Evolutionary conservation across 225 moss, liverwort and hornwort species (phyloP), one percentile per base, ranked within the genome.

Genomic region (Thuidium tamariscinum): DNA sequence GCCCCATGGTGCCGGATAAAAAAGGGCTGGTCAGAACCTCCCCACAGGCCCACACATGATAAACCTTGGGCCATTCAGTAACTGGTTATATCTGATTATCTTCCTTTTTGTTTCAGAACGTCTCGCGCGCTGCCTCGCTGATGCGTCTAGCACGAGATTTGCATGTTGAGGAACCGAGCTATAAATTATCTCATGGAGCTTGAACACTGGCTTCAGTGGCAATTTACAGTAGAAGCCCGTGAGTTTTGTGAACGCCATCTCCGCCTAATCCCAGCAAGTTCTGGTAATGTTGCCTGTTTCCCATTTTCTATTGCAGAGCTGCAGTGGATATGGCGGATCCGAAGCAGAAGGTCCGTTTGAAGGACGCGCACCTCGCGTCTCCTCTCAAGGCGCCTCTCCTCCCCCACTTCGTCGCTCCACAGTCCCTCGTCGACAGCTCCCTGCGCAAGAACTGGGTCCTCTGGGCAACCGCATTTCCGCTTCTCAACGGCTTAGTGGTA

Each of bases 361-460:
- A 72, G 75, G 61, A 87, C 59, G 84, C 83, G 61, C 84, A 86
- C 82, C 82, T 77, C 4, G 60, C 34, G 42, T 65, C 82, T 3
- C 73, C 85, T 67, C 80, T 80, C 44, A 32, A 20, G 0, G 76
- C 55, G 57, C 86, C 89, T 66, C 88, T 91, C 42, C 55, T 88
- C 8, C 41, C 68, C 8, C 17, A 9, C 12, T 7, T 41, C 54
- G 76, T 57, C 69, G 63, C 55, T 52, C 84, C 72, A 10, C 81
- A 79, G 52, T n/a, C 82, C 16, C 59, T 48, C 3, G n/a, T 51
- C 4, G 82, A 79, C 34, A 82, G 91, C 9, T 32, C 49, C 11
- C 36, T 66, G 57, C 77, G 89, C 44, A 84, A 54, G 78, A 86
- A 78, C 11, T 92, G 91, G 90, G 73, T 92, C 42, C 84, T 92